Evolutionary conservation across 2,329 filamentous ascomycete species (phyloP), one percentile per base, ranked within the genome.

Genomic region (Phaeoacremonium minimum): DNA sequence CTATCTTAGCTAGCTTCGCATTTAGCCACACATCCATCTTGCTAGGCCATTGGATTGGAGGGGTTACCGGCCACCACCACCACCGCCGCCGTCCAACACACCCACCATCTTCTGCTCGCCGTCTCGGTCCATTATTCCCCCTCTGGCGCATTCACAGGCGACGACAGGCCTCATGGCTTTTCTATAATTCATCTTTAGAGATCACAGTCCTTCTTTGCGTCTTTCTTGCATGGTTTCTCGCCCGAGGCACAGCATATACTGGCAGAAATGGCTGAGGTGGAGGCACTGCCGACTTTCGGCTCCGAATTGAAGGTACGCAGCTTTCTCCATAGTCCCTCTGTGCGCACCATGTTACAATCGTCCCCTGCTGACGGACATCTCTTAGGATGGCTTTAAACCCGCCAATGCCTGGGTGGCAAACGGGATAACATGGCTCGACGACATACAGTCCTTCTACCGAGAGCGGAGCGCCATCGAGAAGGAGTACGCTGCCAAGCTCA

Each of bases 391-490:
- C 57, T 98, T 96, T 75, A 96, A 94, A 65, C 80, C 88, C 14
- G 89, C 94, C 58, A 96, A 90, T 66, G 80, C 76, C 52, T 98
- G 93, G 93, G 87, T 94, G 39, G 74, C 80, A 45, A 83, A 87
- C 60, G 89, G 91, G 46, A 95, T 98, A 59, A 72, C 78, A 47
- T 98, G 91, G 91, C 81, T 98, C 41, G 91, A 96, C 53, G 93
- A 98, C 53, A 87, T 98, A 45, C 88, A 98, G 61, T 83, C 87
- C 56, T 98, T 97, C 70, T 98, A 97, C 71, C 87, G 93, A 46
- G 93, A 98, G 64, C 80, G 94, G 40, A 87, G 88, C 56, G 80
- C 71, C 22, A 95, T 98, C 59, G 93, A 98, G 67, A 96, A 95
- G 66, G 94, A 98, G 60, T 97, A 98, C 61, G 85, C 87, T 52